Evolutionary conservation across 2,329 filamentous ascomycete species (phyloP).

Genomic region (Colletotrichum somersetense): DNA sequence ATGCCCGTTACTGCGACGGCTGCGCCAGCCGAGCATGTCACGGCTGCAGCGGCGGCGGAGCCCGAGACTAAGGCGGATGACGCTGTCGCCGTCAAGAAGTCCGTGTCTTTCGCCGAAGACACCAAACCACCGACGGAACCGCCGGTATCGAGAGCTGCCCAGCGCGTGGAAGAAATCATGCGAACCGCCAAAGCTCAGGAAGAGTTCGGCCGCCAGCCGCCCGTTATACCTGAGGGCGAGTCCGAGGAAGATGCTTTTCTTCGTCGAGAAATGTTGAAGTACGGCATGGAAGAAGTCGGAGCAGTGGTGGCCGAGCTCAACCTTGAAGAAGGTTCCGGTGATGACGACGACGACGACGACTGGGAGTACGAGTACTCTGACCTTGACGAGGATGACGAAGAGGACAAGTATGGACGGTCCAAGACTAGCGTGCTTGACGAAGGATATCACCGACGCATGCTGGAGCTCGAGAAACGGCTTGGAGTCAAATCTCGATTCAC

Average conservation of each 20-base stretch:
- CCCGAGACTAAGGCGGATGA: constrained; percentile 18
- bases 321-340: constrained; percentile 75
- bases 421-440: constrained; percentile 76
- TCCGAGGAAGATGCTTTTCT: constrained; percentile 83
- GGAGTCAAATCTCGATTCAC: constrained; percentile 66
- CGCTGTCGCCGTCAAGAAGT: constrained; percentile 60
- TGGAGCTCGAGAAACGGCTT: constrained; percentile 83
- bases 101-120: constrained; percentile 73
- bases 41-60: not conserved
- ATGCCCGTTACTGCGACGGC: not conserved
- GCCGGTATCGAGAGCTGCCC: constrained; percentile 56
- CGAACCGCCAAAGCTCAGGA: constrained; percentile 68
- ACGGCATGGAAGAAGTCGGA: constrained; percentile 88
- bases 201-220: constrained; percentile 56
- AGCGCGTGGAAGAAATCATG: constrained; percentile 69
- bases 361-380: constrained; percentile 63
- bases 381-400: constrained; percentile 72
- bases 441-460: constrained; percentile 85
- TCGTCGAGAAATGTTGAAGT: constrained; percentile 90
- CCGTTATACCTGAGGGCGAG: constrained; percentile 80
- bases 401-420: constrained; percentile 82
- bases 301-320: constrained; percentile 93
- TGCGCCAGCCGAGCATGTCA: not conserved
- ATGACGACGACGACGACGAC: constrained; percentile 65
- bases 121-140: constrained; percentile 63